phyloP scores from a whole-genome alignment of 2,329 filamentous ascomycete species.

The Talaromyces sp. region DNA sequence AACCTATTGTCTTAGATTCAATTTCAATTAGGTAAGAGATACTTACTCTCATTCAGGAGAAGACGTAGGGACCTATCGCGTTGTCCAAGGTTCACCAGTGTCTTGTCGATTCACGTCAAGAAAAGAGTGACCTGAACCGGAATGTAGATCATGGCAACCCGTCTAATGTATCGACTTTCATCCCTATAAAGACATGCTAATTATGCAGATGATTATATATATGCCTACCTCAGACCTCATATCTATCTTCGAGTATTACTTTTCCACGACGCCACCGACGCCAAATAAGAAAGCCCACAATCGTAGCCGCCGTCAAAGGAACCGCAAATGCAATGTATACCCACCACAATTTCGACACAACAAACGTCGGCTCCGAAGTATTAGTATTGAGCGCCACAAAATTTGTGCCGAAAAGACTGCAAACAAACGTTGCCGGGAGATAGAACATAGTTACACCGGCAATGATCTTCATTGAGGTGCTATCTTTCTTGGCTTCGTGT shows the following conservation, averaged over 20 bases:
- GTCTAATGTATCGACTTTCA: background rate
- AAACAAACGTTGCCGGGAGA: conserved; percentile 25
- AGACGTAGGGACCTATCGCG: background rate
- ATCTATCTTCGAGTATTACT: background rate
- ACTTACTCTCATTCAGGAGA: background rate
- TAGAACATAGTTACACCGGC: conserved; percentile 24
- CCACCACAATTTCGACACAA: conserved; percentile 22
- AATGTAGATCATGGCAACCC: background rate
- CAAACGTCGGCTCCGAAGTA: conserved; percentile 18
- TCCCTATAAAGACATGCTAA: background rate
- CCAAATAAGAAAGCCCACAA: conserved; percentile 20
- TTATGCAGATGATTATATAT: background rate
- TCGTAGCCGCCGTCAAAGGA: conserved; percentile 20
- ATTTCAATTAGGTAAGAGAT: background rate
- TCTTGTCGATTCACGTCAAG: background rate
- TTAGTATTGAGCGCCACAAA: conserved; percentile 21
- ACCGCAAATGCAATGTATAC: conserved; percentile 22
- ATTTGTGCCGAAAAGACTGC: conserved; percentile 24
- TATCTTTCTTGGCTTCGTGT: conserved; percentile 23
- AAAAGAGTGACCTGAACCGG: background rate
- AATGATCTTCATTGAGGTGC: conserved; percentile 26
- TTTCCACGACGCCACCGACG: conserved; percentile 18
- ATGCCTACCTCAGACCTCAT: conserved; percentile 1
- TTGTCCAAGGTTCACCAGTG: background rate
- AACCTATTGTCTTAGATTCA: background rate